Base-by-base conservation (phyloP, 768 basidiomycete genomes). In the Boletus tomentosulus region DNA sequence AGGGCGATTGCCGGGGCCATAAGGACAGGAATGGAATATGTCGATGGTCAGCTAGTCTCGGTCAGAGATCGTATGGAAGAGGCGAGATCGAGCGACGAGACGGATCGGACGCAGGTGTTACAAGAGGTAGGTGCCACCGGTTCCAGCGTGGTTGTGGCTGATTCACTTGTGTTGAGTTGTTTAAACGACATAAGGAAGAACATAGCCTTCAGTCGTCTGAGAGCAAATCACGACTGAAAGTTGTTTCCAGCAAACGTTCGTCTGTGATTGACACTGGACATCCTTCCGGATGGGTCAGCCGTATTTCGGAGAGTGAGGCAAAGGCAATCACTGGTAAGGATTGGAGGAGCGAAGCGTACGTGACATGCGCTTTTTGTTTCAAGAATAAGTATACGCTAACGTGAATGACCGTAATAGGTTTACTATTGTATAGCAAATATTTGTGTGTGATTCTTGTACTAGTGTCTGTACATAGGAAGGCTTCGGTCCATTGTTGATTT, bases 41-140 rank as follows among this genome's bases (percentile, higher is more conserved):
- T 93, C 39, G 93, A 98, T 62, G 88, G 87, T 15, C 92, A 95
- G 73, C 81, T 98, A 19, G 87, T 92, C 24, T 78, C 80, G n/a
- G 91, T 98, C 43, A 76, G 89, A n/a, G 86, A 91, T 55, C 76
- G 82, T 35, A 84, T 92, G 83, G 78, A 83, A 45, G 81, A 82
- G 59, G 90, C 79, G 47, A 79, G 78, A 66, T 66, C 66, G 28
- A 65, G 65, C 27, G 76, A 80, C 34, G 74, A 75, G 35, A 62
- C 59, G 30, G 60, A 62, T 34, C 74, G 76, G 30, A 74, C 72
- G 37, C 76, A 88, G 49, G 82, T 77, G 5, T 63, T 93, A 53
- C 82, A 83, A 65, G 78, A 84, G 50, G 82, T 86, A 44, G 33
- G 78, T 39, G 11, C n/a, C 4, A 15, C 7, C 0, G 8, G 11